Conservation (phyloP, 352 stramenopile genomes). For the Pilasporangium apinafurcum region DNA sequence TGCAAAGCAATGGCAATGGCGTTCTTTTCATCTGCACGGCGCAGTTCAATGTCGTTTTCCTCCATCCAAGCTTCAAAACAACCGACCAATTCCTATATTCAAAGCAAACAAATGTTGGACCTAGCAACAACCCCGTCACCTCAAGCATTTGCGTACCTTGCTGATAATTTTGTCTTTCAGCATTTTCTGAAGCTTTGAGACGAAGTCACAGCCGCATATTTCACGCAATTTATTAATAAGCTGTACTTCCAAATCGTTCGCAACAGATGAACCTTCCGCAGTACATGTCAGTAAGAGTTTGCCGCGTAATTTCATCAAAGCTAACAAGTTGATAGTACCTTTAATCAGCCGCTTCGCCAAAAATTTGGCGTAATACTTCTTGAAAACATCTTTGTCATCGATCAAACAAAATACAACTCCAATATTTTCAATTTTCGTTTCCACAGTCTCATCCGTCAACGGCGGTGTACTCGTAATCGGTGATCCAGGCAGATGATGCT, state of each 20-base stretch:
- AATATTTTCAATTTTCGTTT: slow-evolving; percentile 79
- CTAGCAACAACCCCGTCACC: background rate
- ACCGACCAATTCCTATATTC: slow-evolving; percentile 47
- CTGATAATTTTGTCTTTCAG: slow-evolving; percentile 81
- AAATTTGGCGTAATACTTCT: slow-evolving; percentile 86
- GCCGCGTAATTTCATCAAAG: too few species aligned
- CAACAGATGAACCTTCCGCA: slow-evolving; percentile 63
- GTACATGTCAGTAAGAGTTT: too few species aligned
- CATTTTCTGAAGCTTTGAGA: slow-evolving; percentile 88
- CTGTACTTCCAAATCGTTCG: slow-evolving; percentile 69
- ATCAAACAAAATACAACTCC: slow-evolving; percentile 85
- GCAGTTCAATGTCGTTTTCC: slow-evolving; percentile 48
- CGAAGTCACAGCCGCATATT: slow-evolving; percentile 81
- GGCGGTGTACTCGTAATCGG: slow-evolving; percentile 15
- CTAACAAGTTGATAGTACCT: slow-evolving; percentile 33
- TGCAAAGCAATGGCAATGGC: slow-evolving; percentile 47
- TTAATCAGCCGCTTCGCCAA: slow-evolving; percentile 81
- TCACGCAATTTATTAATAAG: slow-evolving; percentile 82
- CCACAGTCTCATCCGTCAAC: slow-evolving; percentile 48
- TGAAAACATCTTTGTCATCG: slow-evolving; percentile 87
- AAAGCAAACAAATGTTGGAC: background rate
- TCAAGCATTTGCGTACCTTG: slow-evolving; percentile 33
- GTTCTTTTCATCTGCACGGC: slow-evolving; percentile 22
- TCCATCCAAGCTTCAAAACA: slow-evolving; percentile 70
- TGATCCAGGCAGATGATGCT: slow-evolving; percentile 16